Percentiles rank a stretch among this genome's conserved stretches.
These are phyloP conservation scores for Phytophthora multivora DNA, from an alignment of 352 stramenopile species.

Conservation along the genomic window DNA sequence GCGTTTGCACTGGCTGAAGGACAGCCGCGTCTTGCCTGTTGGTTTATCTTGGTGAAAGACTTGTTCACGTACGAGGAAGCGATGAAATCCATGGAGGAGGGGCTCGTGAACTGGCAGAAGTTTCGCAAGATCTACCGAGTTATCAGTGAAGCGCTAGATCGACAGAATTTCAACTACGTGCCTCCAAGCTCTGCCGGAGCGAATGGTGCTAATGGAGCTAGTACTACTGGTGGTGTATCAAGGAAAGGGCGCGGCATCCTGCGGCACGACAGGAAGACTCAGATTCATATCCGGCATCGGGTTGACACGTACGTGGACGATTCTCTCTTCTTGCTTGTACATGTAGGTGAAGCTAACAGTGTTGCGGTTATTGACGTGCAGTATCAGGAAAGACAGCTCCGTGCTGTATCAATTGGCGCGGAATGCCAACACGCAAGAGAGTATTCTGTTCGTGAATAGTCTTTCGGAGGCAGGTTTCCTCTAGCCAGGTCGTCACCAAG, in stretches of 20 bases:
- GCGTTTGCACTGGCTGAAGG: conserved; percentile 80
- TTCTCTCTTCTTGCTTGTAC: neutral
- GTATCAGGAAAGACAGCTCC: conserved; percentile 83
- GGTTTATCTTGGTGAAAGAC: conserved; percentile 89
- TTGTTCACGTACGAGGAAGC: conserved; percentile 88
- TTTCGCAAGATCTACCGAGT: conserved; percentile 84
- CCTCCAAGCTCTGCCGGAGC: conserved; percentile 30
- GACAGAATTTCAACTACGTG: conserved; percentile 82
- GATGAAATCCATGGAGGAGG: conserved; percentile 85
- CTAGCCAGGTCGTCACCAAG: conserved; percentile 24
- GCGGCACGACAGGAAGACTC: conserved; percentile 72
- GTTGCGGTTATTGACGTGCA: conserved; percentile 29
- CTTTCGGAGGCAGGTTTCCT: conserved; percentile 88
- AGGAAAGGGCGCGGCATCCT: conserved; percentile 79
- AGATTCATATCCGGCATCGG: conserved; percentile 77
- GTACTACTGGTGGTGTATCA: conserved; percentile 38
- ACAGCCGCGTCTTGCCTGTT: conserved; percentile 76
- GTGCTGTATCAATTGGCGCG: conserved; percentile 85
- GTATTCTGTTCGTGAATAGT: conserved; percentile 90
- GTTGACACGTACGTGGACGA: conserved; percentile 76
- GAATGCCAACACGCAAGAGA: conserved; percentile 89
- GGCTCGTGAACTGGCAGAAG: conserved; percentile 88
- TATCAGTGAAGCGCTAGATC: conserved; percentile 79
- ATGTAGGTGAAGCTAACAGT: conserved; percentile 15
- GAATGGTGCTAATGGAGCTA: conserved; percentile 13